Percentiles rank a stretch among this genome's conserved stretches.
These are phyloP conservation scores for Pyrus pyrifolia DNA, from an alignment of 306 rosid genomes.

Conservation along the genomic window DNA sequence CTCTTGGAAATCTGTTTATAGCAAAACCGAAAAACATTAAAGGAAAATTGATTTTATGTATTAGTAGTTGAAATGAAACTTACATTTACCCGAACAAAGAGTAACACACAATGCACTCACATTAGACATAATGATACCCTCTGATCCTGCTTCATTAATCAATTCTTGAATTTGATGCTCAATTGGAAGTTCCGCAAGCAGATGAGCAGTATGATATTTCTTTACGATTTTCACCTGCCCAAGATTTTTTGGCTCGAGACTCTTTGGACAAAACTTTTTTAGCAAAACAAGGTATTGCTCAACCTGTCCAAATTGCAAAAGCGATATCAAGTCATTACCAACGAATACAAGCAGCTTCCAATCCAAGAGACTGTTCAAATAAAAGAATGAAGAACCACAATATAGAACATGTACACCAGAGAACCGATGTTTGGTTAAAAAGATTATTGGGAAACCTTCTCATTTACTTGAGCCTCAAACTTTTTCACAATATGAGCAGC, in stretches of 20 bases:
- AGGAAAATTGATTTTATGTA: background rate
- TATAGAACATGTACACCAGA: background rate
- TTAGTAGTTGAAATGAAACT: background rate
- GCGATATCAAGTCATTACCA: too few species aligned
- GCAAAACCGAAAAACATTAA: background rate
- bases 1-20: slow-evolving; percentile 32
- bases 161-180: slow-evolving; percentile 60
- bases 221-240: background rate
- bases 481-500: background rate
- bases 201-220: slow-evolving; percentile 12
- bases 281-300: too few species aligned
- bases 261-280: too few species aligned
- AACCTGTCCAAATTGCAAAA: too few species aligned
- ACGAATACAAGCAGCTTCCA: too few species aligned
- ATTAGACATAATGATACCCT: slow-evolving; percentile 49
- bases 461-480: background rate
- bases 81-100: background rate
- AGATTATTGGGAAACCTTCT: too few species aligned
- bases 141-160: slow-evolving; percentile 60
- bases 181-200: slow-evolving; percentile 63
- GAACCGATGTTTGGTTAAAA: background rate
- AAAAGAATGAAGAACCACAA: too few species aligned
- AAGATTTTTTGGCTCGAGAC: too few species aligned
- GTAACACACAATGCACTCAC: background rate
- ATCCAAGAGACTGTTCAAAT: too few species aligned